phyloP scores from a whole-genome alignment of 2,329 filamentous ascomycete genomes.

The Endothia cerciana region DNA sequence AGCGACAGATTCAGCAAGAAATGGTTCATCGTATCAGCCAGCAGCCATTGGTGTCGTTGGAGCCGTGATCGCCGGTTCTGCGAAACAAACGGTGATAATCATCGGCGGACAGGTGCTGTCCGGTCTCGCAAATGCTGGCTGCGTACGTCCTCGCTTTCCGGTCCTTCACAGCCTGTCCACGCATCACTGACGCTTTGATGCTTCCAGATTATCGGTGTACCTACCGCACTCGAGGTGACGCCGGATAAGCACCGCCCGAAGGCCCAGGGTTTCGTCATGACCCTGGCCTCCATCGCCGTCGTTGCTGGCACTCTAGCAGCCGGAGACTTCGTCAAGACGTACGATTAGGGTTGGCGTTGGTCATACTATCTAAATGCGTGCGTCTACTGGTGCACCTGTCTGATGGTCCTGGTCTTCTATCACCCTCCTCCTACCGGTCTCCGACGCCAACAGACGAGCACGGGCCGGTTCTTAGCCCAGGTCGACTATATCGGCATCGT shows the following conservation, averaged over 20 bases:
- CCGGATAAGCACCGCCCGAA: conserved; percentile 20
- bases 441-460: conserved; percentile 11
- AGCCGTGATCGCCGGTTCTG: conserved; percentile 18
- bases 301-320: conserved; percentile 20
- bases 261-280: conserved; percentile 17
- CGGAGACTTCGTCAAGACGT: conserved; percentile 23
- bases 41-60: conserved; percentile 19
- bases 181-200: not conserved
- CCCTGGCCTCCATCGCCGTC: conserved; percentile 15
- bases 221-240: conserved; percentile 18
- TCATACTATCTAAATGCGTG: conserved; percentile 24
- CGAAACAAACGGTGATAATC: conserved; percentile 13
- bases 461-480: not conserved
- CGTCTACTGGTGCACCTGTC: conserved; percentile 13
- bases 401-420: conserved; percentile 18
- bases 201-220: conserved; percentile 20
- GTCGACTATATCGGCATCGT: conserved; percentile 24
- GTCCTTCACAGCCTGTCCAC: not conserved
- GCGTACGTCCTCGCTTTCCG: conserved; percentile 8
- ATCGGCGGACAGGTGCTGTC: conserved; percentile 22
- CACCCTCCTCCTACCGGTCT: conserved; percentile 23
- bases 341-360: conserved; percentile 21
- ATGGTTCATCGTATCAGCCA: conserved; percentile 21
- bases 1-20: conserved; percentile 23
- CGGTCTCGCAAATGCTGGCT: conserved; percentile 25